Evolutionary conservation across 1,284 basidiomycete species (phyloP).

Genomic region (Anthracocystis panici-leucophaei): DNA sequence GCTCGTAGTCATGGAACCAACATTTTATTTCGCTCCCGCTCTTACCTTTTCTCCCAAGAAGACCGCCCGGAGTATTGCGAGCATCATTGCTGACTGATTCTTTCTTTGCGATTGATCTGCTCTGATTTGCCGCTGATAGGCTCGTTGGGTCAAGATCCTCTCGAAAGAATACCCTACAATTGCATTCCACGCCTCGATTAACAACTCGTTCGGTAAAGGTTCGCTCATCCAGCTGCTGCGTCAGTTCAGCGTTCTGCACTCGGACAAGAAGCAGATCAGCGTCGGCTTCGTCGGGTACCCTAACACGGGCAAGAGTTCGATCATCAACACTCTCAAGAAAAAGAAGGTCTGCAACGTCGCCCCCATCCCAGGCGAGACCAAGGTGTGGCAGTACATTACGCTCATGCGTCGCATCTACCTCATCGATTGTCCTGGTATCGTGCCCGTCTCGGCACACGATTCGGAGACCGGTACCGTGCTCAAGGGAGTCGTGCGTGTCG

Average conservation of each 20-base stretch:
- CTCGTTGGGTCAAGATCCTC: conserved; percentile 95
- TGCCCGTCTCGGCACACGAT: conserved; percentile 90
- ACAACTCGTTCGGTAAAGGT: conserved; percentile 98
- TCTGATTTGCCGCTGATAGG: conserved; percentile 73
- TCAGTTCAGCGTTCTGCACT: conserved; percentile 95
- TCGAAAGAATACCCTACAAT: conserved; percentile 94
- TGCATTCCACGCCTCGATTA: conserved; percentile 98
- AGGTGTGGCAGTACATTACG: conserved; percentile 99
- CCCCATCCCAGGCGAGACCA: conserved; percentile 97
- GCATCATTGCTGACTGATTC: conserved; percentile 24
- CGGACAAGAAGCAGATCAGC: conserved; percentile 99
- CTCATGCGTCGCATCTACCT: conserved; percentile 96
- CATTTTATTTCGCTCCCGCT: conserved; percentile 27
- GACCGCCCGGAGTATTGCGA: neutral
- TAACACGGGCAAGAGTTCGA: conserved; percentile 95
- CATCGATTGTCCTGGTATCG: conserved; percentile 98
- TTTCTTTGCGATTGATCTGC: neutral
- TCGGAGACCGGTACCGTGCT: conserved; percentile 92
- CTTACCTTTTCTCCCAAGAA: neutral
- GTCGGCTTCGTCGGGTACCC: conserved; percentile 98
- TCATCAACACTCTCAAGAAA: conserved; percentile 99
- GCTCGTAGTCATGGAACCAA: conserved; percentile 66
- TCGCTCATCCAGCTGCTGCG: conserved; percentile 96
- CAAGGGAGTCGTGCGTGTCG: conserved; percentile 96
- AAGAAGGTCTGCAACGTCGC: conserved; percentile 98